Conservation (phyloP, 2,329 filamentous ascomycete species). For the Myotisia sp. region DNA sequence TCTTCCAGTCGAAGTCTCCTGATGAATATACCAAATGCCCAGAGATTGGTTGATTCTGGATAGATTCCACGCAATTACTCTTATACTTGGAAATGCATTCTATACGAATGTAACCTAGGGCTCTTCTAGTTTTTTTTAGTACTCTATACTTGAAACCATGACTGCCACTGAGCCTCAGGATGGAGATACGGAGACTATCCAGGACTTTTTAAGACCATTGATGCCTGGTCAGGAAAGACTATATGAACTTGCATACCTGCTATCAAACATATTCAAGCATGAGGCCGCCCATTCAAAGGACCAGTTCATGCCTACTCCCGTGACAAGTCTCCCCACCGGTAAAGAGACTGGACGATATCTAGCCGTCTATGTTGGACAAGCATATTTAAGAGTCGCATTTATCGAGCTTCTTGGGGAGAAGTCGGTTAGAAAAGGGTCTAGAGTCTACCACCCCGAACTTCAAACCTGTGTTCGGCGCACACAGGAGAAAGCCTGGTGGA, state of each 20-base stretch:
- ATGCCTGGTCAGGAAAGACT: slow-evolving; percentile 13
- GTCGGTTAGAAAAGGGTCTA: slow-evolving; percentile 15
- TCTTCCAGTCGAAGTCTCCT: no score
- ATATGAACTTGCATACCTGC: slow-evolving; percentile 23
- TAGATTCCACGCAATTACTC: no score
- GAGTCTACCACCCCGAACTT: slow-evolving; percentile 12
- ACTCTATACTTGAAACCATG: no score
- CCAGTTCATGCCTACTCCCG: slow-evolving; percentile 29
- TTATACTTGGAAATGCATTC: no score
- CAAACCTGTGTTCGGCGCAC: slow-evolving; percentile 41
- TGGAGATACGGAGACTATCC: neutral
- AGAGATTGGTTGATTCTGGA: no score
- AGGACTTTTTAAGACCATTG: slow-evolving; percentile 4
- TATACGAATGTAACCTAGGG: no score
- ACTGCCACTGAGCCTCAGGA: no score
- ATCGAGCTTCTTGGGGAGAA: slow-evolving; percentile 32
- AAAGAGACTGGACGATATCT: slow-evolving; percentile 38
- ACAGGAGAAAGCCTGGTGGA: slow-evolving; percentile 59
- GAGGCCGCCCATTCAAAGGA: slow-evolving; percentile 25
- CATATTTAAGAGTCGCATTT: slow-evolving; percentile 38
- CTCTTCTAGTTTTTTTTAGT: no score
- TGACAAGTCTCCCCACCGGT: slow-evolving; percentile 31
- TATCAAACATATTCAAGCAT: slow-evolving; percentile 24
- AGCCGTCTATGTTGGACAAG: slow-evolving; percentile 39
- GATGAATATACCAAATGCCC: no score